Evolutionary conservation across 2,329 filamentous ascomycete genomes (phyloP), one percentile per base, ranked within the genome.

Genomic region (Colletotrichum sojae): DNA sequence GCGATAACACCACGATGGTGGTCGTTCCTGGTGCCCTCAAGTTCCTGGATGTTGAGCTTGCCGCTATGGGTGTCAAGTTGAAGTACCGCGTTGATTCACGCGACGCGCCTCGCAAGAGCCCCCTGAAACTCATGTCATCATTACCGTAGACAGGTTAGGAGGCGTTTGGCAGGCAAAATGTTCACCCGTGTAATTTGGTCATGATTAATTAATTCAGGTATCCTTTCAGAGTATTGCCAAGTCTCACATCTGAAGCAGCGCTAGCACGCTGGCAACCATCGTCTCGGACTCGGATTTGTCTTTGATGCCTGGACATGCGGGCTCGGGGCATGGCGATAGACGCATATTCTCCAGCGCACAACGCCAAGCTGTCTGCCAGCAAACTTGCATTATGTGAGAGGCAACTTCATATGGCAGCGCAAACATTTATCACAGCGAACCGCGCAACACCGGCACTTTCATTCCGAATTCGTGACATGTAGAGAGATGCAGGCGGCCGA

Each of bases 61-160:
- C 95, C 43, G 94, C 94, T 64, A 99, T 99, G 96, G 96, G 96
- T 61, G 91, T 99, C 62, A 92, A 94, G 83, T 89, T 99, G 83
- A 97, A 94, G 85, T 98, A 97, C 75, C 83, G 83, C 64, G 80
- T 90, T 49, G 85, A 86, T 73, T 83, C 82, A 78, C 91, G 92
- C 79, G 92, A 98, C 73, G 87, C 84, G 74, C 84, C 86, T 63
- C 83, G 86, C 57, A 88, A 86, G 77, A 85, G 86, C 2, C 81
- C 82, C 2, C 76, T 88, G 78, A 78, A 79, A 73, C 84, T 79
- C 68, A 81, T 80, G 76, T 62, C 56, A 67, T 63, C 68, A 62
- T 69, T 71, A 68, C 59, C 68, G 36, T 67, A 57, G 67, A 67
- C 51, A 63, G 69, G 16, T 48, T 67, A 57, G 67, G 61, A 45